phyloP scores from a whole-genome alignment of 371 early-diverging fungal genomes.

The Quaeritorhiza haematococci region DNA sequence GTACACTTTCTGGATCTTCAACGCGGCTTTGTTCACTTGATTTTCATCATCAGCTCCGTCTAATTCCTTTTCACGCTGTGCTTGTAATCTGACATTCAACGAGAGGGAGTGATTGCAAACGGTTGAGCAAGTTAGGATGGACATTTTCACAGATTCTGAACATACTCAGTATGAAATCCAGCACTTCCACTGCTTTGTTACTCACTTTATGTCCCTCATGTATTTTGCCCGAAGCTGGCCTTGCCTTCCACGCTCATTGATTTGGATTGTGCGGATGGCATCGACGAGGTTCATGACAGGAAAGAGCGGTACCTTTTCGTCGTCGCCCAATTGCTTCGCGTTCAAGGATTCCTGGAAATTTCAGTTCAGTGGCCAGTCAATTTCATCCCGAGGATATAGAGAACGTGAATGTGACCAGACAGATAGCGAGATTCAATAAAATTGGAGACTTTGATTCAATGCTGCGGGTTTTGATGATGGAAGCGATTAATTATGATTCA shows the following conservation, averaged over 20 bases:
- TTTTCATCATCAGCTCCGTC: slow-evolving; percentile 43
- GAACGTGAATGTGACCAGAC: too few species aligned
- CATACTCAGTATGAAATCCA: too few species aligned
- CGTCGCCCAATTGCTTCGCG: slow-evolving; percentile 32
- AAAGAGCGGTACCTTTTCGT: slow-evolving; percentile 29
- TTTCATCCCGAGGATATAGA: neutral
- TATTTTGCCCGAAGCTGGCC: slow-evolving; percentile 50
- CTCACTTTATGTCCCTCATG: slow-evolving; percentile 49
- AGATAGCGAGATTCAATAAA: too few species aligned
- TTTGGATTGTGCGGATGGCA: slow-evolving; percentile 44
- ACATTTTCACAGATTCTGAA: neutral
- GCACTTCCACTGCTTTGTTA: too few species aligned
- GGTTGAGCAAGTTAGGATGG: neutral
- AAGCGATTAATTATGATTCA: neutral
- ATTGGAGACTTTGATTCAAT: neutral
- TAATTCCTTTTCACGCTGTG: slow-evolving; percentile 43
- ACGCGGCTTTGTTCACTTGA: slow-evolving; percentile 41
- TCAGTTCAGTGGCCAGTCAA: neutral
- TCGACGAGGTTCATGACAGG: slow-evolving; percentile 35
- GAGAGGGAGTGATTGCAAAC: neutral
- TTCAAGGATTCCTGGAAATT: slow-evolving; percentile 27
- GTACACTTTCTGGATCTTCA: slow-evolving; percentile 46
- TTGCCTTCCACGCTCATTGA: slow-evolving; percentile 50
- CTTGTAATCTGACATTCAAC: slow-evolving; percentile 31
- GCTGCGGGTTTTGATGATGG: neutral